Base-by-base conservation (phyloP, 257 asterid species). In the Solanum verrucosum region DNA sequence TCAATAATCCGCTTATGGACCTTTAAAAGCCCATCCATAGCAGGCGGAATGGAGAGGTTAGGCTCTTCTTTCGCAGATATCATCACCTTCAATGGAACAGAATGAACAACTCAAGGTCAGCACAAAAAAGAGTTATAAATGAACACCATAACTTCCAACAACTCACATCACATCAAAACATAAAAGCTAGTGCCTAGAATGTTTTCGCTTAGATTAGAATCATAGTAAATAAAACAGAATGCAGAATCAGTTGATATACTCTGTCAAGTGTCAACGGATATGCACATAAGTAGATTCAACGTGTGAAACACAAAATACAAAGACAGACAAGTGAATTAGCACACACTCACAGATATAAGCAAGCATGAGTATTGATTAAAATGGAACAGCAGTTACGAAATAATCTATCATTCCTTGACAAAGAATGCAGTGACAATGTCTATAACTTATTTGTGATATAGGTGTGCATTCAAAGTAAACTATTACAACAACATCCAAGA, bases 41-140 rank as follows among this genome's bases (percentile, higher is more conserved):
- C 99, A 88, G 99, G 98, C 68, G 98, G 95, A 56, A 94, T 89
- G 31, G 87, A 85, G 86, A 96, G 95, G 90, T 90, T 93, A 52
- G 98, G 98, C 90, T 95, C 98, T 90, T 94, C 99, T 91, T 93
- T 96, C 7, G 98, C 98, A 88, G 98, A 96, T 90, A 96, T 74
- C 93, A 96, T 89, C 75, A 95, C 96, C 99, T 96, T 20, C 31
- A 49, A 82, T 49, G 40, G 68, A 82, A 49, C 56, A 82, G 70
- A 49, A 82, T 49, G 44, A 82, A 82, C 42, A 5, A 10, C 35
- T 31, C 40, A 31, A 46, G 70, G 86, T 65, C 85, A 46, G 85
- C 85, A 81, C 44, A 46, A 49, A 29, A 18, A 40, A 44, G 84
- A 49, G 65, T 44, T 44, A 44, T 14, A 79, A 29, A 81, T 81